Percentiles rank a stretch among this genome's conserved stretches.
Evolutionary conservation across 495 filamentous ascomycete genomes (phyloP).

Genomic region (Aspergillus funiculosus): DNA sequence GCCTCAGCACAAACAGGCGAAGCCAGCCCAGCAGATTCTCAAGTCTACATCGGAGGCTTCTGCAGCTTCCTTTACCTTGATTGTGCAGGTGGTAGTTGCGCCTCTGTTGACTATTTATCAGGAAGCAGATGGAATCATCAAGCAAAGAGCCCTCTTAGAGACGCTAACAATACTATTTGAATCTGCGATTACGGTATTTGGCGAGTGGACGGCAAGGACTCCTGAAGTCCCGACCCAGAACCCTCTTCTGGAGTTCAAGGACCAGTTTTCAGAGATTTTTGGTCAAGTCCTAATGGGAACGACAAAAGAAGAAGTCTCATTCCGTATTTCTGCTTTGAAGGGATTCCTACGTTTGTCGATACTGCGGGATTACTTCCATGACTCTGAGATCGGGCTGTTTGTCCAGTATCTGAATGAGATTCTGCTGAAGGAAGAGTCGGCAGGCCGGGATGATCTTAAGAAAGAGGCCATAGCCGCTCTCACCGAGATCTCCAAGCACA

Average conservation of each 20-base stretch:
- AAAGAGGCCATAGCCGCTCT: conserved; percentile 60
- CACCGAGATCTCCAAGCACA: conserved; percentile 58
- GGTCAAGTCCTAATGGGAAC: conserved; percentile 56
- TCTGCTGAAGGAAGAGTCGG: conserved; percentile 52
- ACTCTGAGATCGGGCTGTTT: conserved; percentile 57
- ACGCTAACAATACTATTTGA: conserved; percentile 54
- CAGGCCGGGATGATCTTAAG: conserved; percentile 53
- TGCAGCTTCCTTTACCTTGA: conserved; percentile 46
- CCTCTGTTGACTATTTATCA: conserved; percentile 59
- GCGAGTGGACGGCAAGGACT: conserved; percentile 47
- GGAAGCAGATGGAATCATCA: conserved; percentile 58
- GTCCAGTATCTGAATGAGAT: conserved; percentile 63
- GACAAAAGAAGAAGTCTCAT: conserved; percentile 60
- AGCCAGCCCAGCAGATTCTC: conserved; percentile 61
- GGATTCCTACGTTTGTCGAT: conserved; percentile 53
- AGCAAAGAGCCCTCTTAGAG: conserved; percentile 62
- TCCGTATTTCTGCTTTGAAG: conserved; percentile 55
- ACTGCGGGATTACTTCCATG: conserved; percentile 52
- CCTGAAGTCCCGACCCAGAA: conserved; percentile 38
- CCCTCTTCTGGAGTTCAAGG: conserved; percentile 52
- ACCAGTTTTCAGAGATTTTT: conserved; percentile 56
- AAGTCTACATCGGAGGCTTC: conserved; percentile 51
- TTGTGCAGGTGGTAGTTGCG: conserved; percentile 53
- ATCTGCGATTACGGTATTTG: conserved; percentile 52
- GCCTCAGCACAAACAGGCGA: conserved; percentile 71